phyloP scores from a whole-genome alignment of 1,139 yeast genomes.

The Kodamaea plutei region DNA sequence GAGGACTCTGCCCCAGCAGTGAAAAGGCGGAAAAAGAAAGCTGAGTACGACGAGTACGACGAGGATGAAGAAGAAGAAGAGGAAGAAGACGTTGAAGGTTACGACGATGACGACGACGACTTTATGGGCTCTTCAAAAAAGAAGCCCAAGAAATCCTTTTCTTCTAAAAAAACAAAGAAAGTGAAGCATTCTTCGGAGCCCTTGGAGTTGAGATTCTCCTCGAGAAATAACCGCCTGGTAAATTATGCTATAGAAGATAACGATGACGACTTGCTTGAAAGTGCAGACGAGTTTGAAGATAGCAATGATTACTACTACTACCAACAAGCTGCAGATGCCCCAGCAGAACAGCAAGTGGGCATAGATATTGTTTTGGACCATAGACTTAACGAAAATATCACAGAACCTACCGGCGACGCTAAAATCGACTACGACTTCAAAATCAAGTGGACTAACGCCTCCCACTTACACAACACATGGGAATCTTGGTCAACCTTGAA shows the following conservation, averaged over 20 bases:
- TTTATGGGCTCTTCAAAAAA: slow-evolving; percentile 19
- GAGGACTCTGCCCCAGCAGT: slow-evolving; percentile 16
- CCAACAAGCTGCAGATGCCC: slow-evolving; percentile 24
- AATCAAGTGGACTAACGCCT: slow-evolving; percentile 83
- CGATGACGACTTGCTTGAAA: slow-evolving; percentile 55
- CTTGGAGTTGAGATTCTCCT: slow-evolving; percentile 65
- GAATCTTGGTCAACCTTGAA: slow-evolving; percentile 63
- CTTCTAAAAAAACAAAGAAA: slow-evolving; percentile 7
- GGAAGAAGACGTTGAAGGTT: slow-evolving; percentile 23
- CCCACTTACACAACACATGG: slow-evolving; percentile 97
- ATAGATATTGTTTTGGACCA: slow-evolving; percentile 57
- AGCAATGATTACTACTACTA: slow-evolving; percentile 39
- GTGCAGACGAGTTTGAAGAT: slow-evolving; percentile 47
- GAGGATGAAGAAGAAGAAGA: slow-evolving; percentile 23
- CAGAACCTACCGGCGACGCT: slow-evolving; percentile 47
- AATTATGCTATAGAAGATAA: slow-evolving; percentile 79
- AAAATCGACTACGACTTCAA: slow-evolving; percentile 58
- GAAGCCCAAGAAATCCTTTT: slow-evolving; percentile 10
- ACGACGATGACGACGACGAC: slow-evolving; percentile 29
- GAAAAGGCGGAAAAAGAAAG: slow-evolving; percentile 11
- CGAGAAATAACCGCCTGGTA: slow-evolving; percentile 63
- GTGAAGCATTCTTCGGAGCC: slow-evolving; percentile 15
- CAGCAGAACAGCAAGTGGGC: slow-evolving; percentile 36
- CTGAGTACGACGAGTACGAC: slow-evolving; percentile 20
- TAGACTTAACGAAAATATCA: slow-evolving; percentile 34